Conservation (phyloP, 495 filamentous ascomycete species). For the Rostrohypoxylon terebratum region DNA sequence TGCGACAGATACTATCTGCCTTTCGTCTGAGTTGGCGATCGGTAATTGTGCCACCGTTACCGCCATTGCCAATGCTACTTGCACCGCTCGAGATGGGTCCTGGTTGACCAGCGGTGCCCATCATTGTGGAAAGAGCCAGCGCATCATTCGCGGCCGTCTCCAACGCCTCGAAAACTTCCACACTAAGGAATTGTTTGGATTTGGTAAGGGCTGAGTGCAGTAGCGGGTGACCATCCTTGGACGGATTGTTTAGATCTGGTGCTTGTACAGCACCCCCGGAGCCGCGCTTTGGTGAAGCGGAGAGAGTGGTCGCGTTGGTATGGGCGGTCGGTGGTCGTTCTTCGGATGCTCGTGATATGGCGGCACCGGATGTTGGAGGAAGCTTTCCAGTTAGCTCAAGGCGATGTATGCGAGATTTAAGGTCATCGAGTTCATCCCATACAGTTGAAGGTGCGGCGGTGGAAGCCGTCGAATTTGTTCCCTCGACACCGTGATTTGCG, state of each 20-base stretch:
- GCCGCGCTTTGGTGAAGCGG: constrained; percentile 80
- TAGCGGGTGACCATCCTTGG: constrained; percentile 74
- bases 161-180: constrained; percentile 82
- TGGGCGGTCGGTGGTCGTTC: constrained; percentile 91
- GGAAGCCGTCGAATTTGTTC: constrained; percentile 85
- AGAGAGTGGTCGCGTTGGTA: constrained; percentile 92
- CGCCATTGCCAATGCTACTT: constrained; percentile 72
- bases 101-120: constrained; percentile 71
- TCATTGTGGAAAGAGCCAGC: constrained; percentile 75
- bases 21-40: constrained; percentile 89
- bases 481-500: constrained; percentile 59
- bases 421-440: constrained; percentile 97
- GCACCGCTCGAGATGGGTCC: constrained; percentile 70
- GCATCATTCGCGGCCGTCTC: constrained; percentile 87
- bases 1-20: constrained; percentile 91
- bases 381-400: constrained; percentile 92
- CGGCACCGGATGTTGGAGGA: constrained; percentile 81
- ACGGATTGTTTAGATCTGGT: constrained; percentile 47
- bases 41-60: constrained; percentile 68
- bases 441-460: constrained; percentile 91
- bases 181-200: constrained; percentile 71
- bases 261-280: constrained; percentile 61
- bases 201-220: constrained; percentile 84
- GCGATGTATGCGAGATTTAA: constrained; percentile 92
- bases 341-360: constrained; percentile 76